Evolutionary conservation across 345 rosid genomes (phyloP).

Genomic region (Populus simonii): DNA sequence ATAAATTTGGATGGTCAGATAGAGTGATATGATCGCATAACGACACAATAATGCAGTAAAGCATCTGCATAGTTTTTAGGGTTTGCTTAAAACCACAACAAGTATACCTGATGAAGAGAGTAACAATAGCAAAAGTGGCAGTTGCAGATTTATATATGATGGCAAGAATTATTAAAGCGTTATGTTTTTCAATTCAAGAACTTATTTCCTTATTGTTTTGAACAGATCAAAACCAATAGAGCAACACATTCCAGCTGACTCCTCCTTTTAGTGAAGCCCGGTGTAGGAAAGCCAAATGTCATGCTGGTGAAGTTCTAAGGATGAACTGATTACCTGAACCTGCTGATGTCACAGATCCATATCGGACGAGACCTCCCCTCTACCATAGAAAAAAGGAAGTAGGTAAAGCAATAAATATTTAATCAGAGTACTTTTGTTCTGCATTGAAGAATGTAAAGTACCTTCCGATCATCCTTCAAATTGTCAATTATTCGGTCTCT

Average conservation of each 20-base stretch:
- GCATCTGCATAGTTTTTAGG: not conserved
- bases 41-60: not conserved
- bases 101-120: not conserved
- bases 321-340: constrained; percentile 44
- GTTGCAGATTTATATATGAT: not conserved
- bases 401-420: not conserved
- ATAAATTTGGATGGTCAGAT: constrained; percentile 22
- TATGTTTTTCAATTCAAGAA: not conserved
- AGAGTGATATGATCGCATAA: not conserved
- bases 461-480: constrained; percentile 61
- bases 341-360: constrained; percentile 55
- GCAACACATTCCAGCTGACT: not conserved
- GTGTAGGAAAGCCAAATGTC: not conserved
- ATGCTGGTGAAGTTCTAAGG: constrained; percentile 2
- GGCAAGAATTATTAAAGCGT: not conserved
- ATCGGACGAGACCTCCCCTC: constrained; percentile 49
- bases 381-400: constrained; percentile 23
- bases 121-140: not conserved
- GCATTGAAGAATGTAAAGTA: constrained; percentile 15
- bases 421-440: not conserved
- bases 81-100: not conserved
- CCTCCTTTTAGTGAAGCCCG: not conserved
- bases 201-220: not conserved
- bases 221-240: not conserved
- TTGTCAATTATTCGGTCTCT: constrained; percentile 53